These are phyloP conservation scores for Simplicillium sp. DNA, from an alignment of 2,329 filamentous ascomycete species.

Conservation along the genomic window DNA sequence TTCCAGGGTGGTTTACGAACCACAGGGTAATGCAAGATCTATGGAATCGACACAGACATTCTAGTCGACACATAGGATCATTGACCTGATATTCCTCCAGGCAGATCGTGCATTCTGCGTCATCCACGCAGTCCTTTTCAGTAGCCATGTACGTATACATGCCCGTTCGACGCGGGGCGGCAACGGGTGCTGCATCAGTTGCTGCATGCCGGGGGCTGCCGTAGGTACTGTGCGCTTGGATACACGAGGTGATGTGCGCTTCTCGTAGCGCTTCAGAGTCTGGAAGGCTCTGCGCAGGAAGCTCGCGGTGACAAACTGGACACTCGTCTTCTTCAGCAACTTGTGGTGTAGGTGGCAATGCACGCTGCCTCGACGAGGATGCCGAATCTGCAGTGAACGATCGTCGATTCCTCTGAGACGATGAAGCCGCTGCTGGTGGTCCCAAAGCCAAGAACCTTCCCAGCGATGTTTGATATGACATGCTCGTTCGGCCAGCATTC, in stretches of 20 bases:
- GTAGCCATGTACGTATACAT: conserved; percentile 57
- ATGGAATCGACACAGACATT: conserved; percentile 59
- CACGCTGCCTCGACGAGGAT: conserved; percentile 27
- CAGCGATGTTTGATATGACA: conserved; percentile 23
- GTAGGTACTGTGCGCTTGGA: conserved; percentile 44
- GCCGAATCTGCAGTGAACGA: conserved; percentile 17
- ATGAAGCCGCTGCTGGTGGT: conserved; percentile 20
- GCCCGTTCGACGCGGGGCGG: conserved; percentile 39
- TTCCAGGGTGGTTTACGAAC: conserved; percentile 52
- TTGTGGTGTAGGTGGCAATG: conserved; percentile 34
- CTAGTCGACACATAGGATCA: conserved; percentile 53
- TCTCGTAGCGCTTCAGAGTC: conserved; percentile 47
- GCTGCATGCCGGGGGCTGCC: conserved; percentile 21
- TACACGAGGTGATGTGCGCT: conserved; percentile 49
- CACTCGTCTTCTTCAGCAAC: conserved; percentile 69
- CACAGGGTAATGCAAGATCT: conserved; percentile 50
- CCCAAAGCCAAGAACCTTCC: conserved; percentile 28
- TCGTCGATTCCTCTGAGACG: conserved; percentile 20
- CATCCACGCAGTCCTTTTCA: conserved; percentile 60
- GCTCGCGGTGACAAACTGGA: conserved; percentile 63
- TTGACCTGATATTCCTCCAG: conserved; percentile 57
- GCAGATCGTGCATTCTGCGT: conserved; percentile 59
- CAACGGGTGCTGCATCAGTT: conserved; percentile 13
- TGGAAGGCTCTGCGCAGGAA: conserved; percentile 47
- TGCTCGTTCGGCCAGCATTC: conserved; percentile 12